Evolutionary conservation across 345 rosid genomes (phyloP), one percentile per base, ranked within the genome.

Genomic region (Boechera divaricarpa): DNA sequence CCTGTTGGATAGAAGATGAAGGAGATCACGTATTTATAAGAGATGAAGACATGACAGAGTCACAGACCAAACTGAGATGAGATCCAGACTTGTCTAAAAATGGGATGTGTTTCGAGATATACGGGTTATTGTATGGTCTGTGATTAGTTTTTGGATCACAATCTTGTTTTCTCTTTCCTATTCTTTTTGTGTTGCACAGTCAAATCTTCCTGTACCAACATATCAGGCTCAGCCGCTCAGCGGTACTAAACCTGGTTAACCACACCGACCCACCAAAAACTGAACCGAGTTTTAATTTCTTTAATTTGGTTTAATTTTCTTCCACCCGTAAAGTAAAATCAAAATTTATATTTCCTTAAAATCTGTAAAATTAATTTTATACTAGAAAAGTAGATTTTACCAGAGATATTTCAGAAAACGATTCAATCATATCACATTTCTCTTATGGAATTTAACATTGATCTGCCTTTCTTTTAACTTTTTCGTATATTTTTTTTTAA

Each of bases 11-110:
- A 57, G 1, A 71, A 59, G 68, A 65, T 24, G 67, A 57, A 57
- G 13, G 4, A 65, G 48, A 65, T 72, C 32, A 58, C 49, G 6
- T 6, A 72, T 51, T 57, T 71, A 78, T 71, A 72, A 4, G 65
- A 61, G 31, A 56, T 18, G n/a, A 77, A 12, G 64, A 69, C 5
- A 70, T 10, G 72, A 39, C 44, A 32, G 7, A 52, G 56, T 69
- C 49, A 35, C 64, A 33, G 65, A 69, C 28, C 21, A 77, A 57
- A 72, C 62, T 72, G 73, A 59, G 80, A 70, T 71, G 67, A 59
- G 81, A 72, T 72, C 48, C 63, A 65, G 18, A 49, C 16, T 65
- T 78, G 55, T 72, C 81, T 72, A 78, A 78, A 77, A 38, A 18
- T 78, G 55, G 69, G 16, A 26, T 29, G 56, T 70, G 61, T 36